These are phyloP conservation scores for Leccinum fallax DNA, from an alignment of 1,284 basidiomycete species.

Conservation along the genomic window DNA sequence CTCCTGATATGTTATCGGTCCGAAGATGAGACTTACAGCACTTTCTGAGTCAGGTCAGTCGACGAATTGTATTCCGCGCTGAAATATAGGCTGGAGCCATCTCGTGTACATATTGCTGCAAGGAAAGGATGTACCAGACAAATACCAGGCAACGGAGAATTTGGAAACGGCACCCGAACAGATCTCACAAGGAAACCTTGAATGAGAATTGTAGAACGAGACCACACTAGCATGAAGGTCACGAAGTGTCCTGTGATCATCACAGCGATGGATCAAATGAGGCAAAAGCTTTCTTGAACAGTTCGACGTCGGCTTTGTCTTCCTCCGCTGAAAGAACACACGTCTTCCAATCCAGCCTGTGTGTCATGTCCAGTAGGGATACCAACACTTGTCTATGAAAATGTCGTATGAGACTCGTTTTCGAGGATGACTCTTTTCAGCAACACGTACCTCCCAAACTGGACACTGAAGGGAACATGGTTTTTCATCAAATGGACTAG, in stretches of 20 bases:
- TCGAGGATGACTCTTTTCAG: slow-evolving; percentile 1
- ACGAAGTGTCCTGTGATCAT: slow-evolving; percentile 3
- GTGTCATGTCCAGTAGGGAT: slow-evolving; percentile 67
- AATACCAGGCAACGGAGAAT: background rate
- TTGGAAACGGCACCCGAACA: background rate
- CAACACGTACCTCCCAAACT: slow-evolving; percentile 83
- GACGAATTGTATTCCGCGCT: too few relatives aligned
- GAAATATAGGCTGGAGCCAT: too few relatives aligned
- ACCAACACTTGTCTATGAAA: slow-evolving; percentile 73
- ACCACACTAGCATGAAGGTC: background rate
- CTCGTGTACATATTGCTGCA: too few relatives aligned
- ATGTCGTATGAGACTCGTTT: slow-evolving; percentile 1
- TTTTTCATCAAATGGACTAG: slow-evolving; percentile 85
- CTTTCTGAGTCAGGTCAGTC: too few relatives aligned
- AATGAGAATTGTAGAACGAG: background rate
- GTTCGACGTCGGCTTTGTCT: slow-evolving; percentile 77
- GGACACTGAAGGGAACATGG: slow-evolving; percentile 79
- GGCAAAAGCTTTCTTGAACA: slow-evolving; percentile 82
- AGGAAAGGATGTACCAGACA: background rate
- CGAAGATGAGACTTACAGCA: too few relatives aligned
- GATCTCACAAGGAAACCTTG: background rate
- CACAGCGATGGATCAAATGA: slow-evolving; percentile 61
- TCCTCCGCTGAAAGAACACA: slow-evolving; percentile 81
- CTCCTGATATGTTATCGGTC: too few relatives aligned
- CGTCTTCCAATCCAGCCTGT: slow-evolving; percentile 88